Evolutionary conservation across 139 green algal species (phyloP).

Genomic region (Volvox reticuliferus): DNA sequence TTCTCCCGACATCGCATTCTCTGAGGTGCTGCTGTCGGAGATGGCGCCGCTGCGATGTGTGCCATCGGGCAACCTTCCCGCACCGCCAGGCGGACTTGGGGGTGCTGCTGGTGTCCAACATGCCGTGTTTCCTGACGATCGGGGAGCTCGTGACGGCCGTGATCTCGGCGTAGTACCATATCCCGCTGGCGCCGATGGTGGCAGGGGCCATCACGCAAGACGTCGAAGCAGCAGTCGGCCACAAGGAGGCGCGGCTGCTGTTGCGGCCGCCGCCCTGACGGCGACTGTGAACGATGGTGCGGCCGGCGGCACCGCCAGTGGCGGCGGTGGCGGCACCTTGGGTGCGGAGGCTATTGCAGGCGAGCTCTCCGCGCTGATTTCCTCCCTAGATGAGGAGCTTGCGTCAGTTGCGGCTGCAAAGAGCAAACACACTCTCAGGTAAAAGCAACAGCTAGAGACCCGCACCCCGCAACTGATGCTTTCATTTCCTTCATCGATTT

Average conservation of each 20-base stretch:
- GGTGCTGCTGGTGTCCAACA: background rate
- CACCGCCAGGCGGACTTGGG: background rate
- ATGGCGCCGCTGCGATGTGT: background rate
- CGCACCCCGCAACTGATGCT: background rate
- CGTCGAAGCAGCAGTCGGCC: background rate
- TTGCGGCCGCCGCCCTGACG: no score
- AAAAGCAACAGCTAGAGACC: background rate
- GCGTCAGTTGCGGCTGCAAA: slow-evolving; percentile 9
- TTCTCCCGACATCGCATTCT: background rate
- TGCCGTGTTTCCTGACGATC: no score
- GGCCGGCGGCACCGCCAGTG: background rate
- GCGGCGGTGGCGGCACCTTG: background rate
- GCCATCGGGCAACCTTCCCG: background rate
- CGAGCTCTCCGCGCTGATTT: background rate
- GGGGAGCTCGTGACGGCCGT: background rate
- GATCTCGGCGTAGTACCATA: background rate
- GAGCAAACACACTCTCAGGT: slow-evolving; percentile 34
- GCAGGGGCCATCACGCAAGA: background rate
- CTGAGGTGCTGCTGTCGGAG: slow-evolving; percentile 34
- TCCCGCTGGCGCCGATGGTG: background rate
- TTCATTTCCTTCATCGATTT: background rate
- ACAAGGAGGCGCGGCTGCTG: background rate
- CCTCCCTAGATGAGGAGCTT: slow-evolving; percentile 29
- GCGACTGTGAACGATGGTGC: background rate
- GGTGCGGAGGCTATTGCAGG: background rate